Evolutionary conservation across 148 eudicot species (phyloP).

Genomic region (Amaranthus cruentus): DNA sequence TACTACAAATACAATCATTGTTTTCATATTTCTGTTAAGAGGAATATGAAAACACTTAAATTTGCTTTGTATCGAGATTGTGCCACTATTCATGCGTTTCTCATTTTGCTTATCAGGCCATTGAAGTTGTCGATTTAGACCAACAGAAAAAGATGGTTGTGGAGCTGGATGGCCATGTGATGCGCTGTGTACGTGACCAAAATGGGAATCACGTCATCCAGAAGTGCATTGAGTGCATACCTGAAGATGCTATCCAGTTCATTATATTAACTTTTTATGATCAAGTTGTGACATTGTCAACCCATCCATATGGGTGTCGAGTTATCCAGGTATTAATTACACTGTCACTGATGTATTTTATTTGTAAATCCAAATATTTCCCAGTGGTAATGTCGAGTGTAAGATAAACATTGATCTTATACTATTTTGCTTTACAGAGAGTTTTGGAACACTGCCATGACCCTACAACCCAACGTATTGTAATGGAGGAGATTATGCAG

Average conservation of each 20-base stretch:
- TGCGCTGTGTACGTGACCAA: conserved; percentile 93
- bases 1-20: no score
- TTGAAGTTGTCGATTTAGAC: conserved; percentile 82
- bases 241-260: conserved; percentile 65
- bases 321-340: conserved; percentile 55
- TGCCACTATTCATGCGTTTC: neutral
- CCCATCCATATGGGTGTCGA: conserved; percentile 96
- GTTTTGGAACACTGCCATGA: conserved; percentile 87
- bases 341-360: neutral
- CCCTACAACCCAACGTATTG: conserved; percentile 54
- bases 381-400: neutral
- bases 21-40: no score
- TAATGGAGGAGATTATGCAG: conserved; percentile 78
- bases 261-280: conserved; percentile 70
- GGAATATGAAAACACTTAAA: neutral
- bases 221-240: conserved; percentile 89
- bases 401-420: conserved; percentile 9
- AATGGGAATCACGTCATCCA: conserved; percentile 93
- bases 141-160: conserved; percentile 72
- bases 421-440: conserved; percentile 49
- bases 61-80: neutral
- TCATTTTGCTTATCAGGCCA: conserved; percentile 43
- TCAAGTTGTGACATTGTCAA: conserved; percentile 74
- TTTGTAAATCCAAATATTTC: neutral
- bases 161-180: conserved; percentile 83